phyloP scores from a whole-genome alignment of 768 basidiomycete species.

The Erythrobasidium yunnanense region DNA sequence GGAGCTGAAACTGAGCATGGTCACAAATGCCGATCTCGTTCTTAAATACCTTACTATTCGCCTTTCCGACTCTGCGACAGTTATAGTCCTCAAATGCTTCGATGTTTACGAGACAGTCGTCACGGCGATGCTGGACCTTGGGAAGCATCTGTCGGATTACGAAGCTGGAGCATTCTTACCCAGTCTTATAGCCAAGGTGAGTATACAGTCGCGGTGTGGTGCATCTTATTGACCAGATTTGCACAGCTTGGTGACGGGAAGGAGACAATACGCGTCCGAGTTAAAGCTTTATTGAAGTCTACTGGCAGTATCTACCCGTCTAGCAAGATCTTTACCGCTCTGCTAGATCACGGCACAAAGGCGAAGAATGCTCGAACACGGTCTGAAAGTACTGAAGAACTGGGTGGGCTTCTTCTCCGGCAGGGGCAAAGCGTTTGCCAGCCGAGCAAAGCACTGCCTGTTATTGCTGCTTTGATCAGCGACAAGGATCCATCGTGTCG shows the following conservation, averaged over 20 bases:
- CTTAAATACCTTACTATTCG: slow-evolving; percentile 89
- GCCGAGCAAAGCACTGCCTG: slow-evolving; percentile 64
- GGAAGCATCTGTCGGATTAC: slow-evolving; percentile 68
- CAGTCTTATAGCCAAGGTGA: slow-evolving; percentile 75
- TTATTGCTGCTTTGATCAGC: slow-evolving; percentile 65
- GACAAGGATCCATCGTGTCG: slow-evolving; percentile 83
- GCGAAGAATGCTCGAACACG: slow-evolving; percentile 86
- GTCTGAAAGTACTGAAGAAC: slow-evolving; percentile 72
- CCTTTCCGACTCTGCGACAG: slow-evolving; percentile 80
- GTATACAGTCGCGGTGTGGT: neutral
- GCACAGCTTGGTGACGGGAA: slow-evolving; percentile 80
- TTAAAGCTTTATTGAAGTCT: slow-evolving; percentile 71
- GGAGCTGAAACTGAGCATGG: slow-evolving; percentile 53
- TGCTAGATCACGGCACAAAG: slow-evolving; percentile 77
- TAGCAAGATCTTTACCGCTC: slow-evolving; percentile 75
- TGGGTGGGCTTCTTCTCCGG: slow-evolving; percentile 62
- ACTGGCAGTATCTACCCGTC: slow-evolving; percentile 85
- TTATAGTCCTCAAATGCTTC: slow-evolving; percentile 72
- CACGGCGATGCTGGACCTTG: slow-evolving; percentile 58
- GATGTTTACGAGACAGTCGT: slow-evolving; percentile 73
- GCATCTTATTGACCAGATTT: neutral
- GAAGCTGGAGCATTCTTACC: slow-evolving; percentile 84
- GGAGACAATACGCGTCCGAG: slow-evolving; percentile 65
- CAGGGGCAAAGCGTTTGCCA: slow-evolving; percentile 74
- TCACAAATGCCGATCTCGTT: slow-evolving; percentile 80